These are phyloP conservation scores for Phylloporus sp. DNA, from an alignment of 1,284 basidiomycete species.

Conservation along the genomic window DNA sequence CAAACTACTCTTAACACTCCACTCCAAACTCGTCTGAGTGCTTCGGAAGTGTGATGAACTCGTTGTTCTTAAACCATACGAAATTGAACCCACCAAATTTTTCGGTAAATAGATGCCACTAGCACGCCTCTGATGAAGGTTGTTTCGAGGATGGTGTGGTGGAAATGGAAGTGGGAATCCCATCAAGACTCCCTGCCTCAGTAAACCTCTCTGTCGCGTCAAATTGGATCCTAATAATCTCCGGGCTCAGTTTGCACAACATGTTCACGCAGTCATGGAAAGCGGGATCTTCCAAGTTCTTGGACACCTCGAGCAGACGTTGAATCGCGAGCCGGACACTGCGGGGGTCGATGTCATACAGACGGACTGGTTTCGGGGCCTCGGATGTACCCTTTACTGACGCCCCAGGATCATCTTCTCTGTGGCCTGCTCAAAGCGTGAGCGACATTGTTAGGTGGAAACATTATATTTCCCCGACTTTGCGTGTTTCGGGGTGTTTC, in stretches of 20 bases:
- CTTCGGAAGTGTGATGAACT: slow-evolving; percentile 39
- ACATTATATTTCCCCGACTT: too few relatives aligned
- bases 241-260: slow-evolving; percentile 82
- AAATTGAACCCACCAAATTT: slow-evolving; percentile 60
- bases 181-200: slow-evolving; percentile 47
- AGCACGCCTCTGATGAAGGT: slow-evolving; percentile 68
- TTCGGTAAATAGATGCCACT: slow-evolving; percentile 85
- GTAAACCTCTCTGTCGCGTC: slow-evolving; percentile 39
- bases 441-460: too few relatives aligned
- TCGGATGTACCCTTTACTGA: too few relatives aligned
- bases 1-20: too few relatives aligned
- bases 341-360: too few relatives aligned
- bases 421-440: too few relatives aligned
- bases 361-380: too few relatives aligned
- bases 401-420: too few relatives aligned
- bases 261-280: slow-evolving; percentile 85
- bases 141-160: slow-evolving; percentile 42
- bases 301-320: too few relatives aligned
- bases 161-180: slow-evolving; percentile 37
- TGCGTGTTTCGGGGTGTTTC: too few relatives aligned
- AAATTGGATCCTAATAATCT: slow-evolving; percentile 88
- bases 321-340: too few relatives aligned
- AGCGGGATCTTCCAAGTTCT: too few relatives aligned
- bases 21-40: slow-evolving; percentile 88
- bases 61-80: not conserved